phyloP scores from a whole-genome alignment of 2,329 filamentous ascomycete species.

The Lecanosticta acicola region DNA sequence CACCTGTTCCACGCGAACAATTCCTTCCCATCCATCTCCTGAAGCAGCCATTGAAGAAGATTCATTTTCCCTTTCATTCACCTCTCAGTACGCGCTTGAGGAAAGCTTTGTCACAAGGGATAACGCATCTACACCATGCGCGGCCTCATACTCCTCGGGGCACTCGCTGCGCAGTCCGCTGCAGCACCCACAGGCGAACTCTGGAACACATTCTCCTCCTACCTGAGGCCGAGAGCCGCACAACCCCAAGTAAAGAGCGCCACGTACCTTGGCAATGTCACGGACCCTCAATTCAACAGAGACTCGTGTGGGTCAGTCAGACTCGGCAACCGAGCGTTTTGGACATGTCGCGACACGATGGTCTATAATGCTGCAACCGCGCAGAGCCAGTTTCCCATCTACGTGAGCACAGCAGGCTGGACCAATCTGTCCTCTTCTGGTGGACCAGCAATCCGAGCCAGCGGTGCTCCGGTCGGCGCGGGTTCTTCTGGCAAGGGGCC shows the following conservation, averaged over 20 bases:
- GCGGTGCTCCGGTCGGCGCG: slow-evolving; percentile 12
- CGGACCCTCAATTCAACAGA: slow-evolving; percentile 19
- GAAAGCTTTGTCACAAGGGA: no score
- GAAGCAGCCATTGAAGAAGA: no score
- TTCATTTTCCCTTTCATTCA: no score
- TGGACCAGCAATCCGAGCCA: slow-evolving; percentile 2
- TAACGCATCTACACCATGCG: no score
- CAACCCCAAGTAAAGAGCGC: slow-evolving; percentile 13
- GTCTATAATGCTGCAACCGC: slow-evolving; percentile 1
- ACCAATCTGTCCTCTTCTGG: slow-evolving; percentile 11
- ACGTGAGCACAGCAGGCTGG: slow-evolving; percentile 22
- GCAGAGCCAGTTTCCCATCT: slow-evolving; percentile 7
- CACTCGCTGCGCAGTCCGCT: background rate
- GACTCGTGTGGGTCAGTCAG: slow-evolving; percentile 23
- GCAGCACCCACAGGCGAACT: background rate
- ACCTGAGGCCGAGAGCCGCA: background rate
- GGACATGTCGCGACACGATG: slow-evolving; percentile 26
- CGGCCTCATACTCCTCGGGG: background rate
- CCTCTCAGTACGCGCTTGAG: no score
- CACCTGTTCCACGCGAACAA: no score
- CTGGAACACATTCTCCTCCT: background rate
- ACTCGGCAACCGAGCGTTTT: slow-evolving; percentile 18
- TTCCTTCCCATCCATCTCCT: no score
- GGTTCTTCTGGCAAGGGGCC: slow-evolving; percentile 15
- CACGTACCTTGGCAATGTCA: slow-evolving; percentile 19